phyloP scores from a whole-genome alignment of 2,329 filamentous ascomycete species.

The Xylariaceae sp. region DNA sequence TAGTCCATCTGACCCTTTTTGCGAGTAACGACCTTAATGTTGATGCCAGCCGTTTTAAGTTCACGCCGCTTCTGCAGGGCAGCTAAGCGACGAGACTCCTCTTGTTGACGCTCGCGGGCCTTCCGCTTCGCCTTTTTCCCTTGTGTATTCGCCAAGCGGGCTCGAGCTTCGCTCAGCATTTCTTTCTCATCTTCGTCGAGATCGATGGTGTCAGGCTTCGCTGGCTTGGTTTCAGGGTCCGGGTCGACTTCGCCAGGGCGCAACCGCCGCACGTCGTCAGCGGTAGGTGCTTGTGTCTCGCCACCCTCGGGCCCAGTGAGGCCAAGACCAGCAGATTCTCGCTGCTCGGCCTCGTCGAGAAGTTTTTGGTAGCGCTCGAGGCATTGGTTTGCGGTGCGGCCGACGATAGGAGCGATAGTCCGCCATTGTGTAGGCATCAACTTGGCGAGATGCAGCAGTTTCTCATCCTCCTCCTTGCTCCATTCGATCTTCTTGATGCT shows the following conservation, averaged over 20 bases:
- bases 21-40: constrained; percentile 89
- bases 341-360: constrained; percentile 91
- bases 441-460: constrained; percentile 93
- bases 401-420: constrained; percentile 95
- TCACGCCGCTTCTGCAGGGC: constrained; percentile 94
- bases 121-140: constrained; percentile 99
- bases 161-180: constrained; percentile 97
- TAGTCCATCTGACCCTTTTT: constrained; percentile 99
- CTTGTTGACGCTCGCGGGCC: constrained; percentile 91
- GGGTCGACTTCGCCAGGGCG: constrained; percentile 94
- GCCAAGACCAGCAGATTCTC: constrained; percentile 80
- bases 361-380: constrained; percentile 96
- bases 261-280: constrained; percentile 87
- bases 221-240: constrained; percentile 96
- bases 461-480: constrained; percentile 98
- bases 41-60: constrained; percentile 96
- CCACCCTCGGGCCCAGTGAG: constrained; percentile 85
- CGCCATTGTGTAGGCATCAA: constrained; percentile 99
- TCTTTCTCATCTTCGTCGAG: constrained; percentile 99
- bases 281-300: constrained; percentile 85
- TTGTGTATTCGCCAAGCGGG: constrained; percentile 94
- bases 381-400: constrained; percentile 94
- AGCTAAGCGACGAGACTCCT: constrained; percentile 89
- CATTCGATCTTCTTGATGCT: constrained; percentile 99
- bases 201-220: constrained; percentile 94